A percentile compares a stretch with the other conserved stretches of the same genome.
Evolutionary conservation across 2,329 filamentous ascomycete genomes (phyloP).

Genomic region (Hypoxylon sp.): DNA sequence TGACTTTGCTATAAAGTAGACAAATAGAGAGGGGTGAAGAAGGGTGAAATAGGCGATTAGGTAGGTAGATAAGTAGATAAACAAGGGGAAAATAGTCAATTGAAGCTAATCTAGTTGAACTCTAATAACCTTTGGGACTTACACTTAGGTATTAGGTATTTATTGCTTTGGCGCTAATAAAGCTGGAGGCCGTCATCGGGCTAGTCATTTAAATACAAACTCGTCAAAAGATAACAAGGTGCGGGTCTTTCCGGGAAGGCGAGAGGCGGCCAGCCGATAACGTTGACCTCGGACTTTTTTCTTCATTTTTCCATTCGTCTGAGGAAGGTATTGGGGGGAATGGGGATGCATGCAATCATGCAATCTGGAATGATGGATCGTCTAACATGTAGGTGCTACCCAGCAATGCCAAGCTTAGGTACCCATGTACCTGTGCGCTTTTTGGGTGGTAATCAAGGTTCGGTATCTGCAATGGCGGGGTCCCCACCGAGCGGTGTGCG

Average conservation of each 20-base stretch:
- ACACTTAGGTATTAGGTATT: not conserved
- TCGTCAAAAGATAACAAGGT: conserved; percentile 27
- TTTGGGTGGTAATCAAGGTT: no score
- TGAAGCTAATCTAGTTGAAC: conserved; percentile 2
- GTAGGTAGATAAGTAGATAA: not conserved
- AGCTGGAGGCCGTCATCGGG: conserved; percentile 31
- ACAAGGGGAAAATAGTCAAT: no score
- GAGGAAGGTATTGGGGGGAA: no score
- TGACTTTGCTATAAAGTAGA: no score
- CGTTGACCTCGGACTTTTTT: conserved; percentile 32
- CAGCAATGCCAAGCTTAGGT: no score
- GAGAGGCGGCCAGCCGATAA: conserved; percentile 25
- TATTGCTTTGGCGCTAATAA: conserved; percentile 9
- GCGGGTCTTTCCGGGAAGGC: conserved; percentile 30
- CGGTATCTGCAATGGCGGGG: conserved; percentile 24
- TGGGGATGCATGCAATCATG: no score
- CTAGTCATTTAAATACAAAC: conserved; percentile 12
- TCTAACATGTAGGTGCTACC: no score
- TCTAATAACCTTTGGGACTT: no score
- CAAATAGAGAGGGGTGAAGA: no score
- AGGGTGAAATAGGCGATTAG: not conserved
- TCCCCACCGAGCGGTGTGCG: conserved; percentile 23
- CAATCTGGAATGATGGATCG: no score
- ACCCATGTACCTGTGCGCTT: no score
- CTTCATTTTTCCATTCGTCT: no score